Evolutionary conservation across 2,329 filamentous ascomycete genomes (phyloP).

Genomic region (Fusarium nelsonii): DNA sequence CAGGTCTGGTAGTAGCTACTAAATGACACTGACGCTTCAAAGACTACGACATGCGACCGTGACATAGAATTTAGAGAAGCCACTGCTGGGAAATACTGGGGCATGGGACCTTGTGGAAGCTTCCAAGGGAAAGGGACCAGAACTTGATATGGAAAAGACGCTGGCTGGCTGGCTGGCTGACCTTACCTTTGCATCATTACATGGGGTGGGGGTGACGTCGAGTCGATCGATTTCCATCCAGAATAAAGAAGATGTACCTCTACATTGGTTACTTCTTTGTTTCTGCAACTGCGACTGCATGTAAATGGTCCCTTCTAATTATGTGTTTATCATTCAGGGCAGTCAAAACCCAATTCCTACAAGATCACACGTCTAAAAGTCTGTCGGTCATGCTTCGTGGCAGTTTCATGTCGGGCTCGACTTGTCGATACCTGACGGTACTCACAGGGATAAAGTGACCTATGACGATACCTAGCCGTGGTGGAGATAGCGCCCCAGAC

Average conservation of each 20-base stretch:
- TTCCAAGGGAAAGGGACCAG: constrained; percentile 37
- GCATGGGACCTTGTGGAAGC: constrained; percentile 54
- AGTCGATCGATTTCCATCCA: constrained; percentile 39
- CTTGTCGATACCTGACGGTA: constrained; percentile 43
- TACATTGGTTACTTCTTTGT: constrained; percentile 6
- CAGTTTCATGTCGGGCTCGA: constrained; percentile 29
- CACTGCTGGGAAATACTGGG: constrained; percentile 43
- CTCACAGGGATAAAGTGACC: constrained; percentile 32
- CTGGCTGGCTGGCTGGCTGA: constrained; percentile 8
- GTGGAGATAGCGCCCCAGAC: constrained; percentile 35
- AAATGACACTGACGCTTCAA: constrained; percentile 35
- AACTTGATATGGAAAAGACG: constrained; percentile 38
- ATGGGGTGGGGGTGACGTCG: constrained; percentile 44
- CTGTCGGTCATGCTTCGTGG: constrained; percentile 3
- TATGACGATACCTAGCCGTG: constrained; percentile 44
- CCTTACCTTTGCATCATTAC: background rate
- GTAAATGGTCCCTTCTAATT: background rate
- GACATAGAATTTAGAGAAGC: constrained; percentile 30
- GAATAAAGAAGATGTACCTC: constrained; percentile 18
- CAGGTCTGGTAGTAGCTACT: constrained; percentile 20
- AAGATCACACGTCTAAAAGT: constrained; percentile 2
- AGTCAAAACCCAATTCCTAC: constrained; percentile 1
- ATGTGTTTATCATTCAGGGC: background rate
- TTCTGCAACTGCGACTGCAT: background rate
- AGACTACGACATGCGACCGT: constrained; percentile 38